Evolutionary conservation across 2,329 filamentous ascomycete genomes (phyloP), one percentile per base, ranked within the genome.

Genomic region (Apiospora arundinis): DNA sequence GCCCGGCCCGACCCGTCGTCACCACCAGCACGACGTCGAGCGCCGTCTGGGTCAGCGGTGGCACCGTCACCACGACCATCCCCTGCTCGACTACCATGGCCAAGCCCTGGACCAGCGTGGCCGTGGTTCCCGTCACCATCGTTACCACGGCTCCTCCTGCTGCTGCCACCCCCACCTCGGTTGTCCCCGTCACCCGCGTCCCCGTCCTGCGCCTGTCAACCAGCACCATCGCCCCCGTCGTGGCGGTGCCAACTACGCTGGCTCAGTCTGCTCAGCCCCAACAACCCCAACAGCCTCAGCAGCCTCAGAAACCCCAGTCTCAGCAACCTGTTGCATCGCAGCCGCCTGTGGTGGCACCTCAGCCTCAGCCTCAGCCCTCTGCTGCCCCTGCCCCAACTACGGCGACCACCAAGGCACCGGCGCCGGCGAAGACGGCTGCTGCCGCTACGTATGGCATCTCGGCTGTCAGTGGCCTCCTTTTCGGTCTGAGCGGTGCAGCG

Each of bases 401-500:
- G 1, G 18, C 52, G 11, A 56, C 52, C 52, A 56, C 52, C 18
- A 32, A 14, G 14, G 25, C 25, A 8, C 25, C 52, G 52, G 23
- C 52, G 2, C 25, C 52, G 5, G 25, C 9, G 32, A 37, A 63
- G 18, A 40, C 32, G 7, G 56, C 3, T 4, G 56, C 18, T 7
- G 56, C 28, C 18, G 32, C 56, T 40, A 12, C 32, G 21, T 63
- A n/a, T 11, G 32, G 56, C 9, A 18, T 40, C 21, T 63, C 56
- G 7, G 18, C 18, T n/a, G 9, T 12, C 18, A 63, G 56, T 7
- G 56, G 56, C 32, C 56, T 63, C 8, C 32, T 63, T 14, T 63
- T 63, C 32, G 32, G 56, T 32, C 56, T 63, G 56, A n/a, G 56
- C 21, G 56, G 32, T n/a, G 56, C 32, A 18, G 56, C 32, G 56